These are phyloP conservation scores for Albugo candida DNA, from an alignment of 352 stramenopile species.

Conservation along the genomic window DNA sequence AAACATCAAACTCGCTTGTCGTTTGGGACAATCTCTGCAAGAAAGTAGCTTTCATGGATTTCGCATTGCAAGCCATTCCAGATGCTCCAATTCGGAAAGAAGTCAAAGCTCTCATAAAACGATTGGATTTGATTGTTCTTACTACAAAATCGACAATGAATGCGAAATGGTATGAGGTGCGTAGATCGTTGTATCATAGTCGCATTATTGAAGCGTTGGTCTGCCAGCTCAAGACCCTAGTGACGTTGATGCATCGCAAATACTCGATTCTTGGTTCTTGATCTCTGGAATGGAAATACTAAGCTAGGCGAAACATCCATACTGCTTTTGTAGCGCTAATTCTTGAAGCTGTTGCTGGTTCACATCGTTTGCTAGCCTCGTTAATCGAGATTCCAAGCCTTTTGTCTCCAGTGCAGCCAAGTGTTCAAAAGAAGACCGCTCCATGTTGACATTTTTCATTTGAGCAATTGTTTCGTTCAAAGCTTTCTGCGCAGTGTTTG, in stretches of 20 bases:
- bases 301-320: conserved; percentile 20
- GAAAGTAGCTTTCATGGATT: conserved; percentile 68
- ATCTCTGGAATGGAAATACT: background rate
- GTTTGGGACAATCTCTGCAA: conserved; percentile 14
- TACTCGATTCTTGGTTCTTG: conserved; percentile 31
- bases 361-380: conserved; percentile 41
- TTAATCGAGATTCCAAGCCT: conserved; percentile 41
- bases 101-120: conserved; percentile 43
- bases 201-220: background rate
- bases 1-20: conserved; percentile 10
- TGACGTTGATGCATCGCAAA: conserved; percentile 71
- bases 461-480: conserved; percentile 17
- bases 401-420: conserved; percentile 28
- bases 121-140: conserved; percentile 45
- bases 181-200: background rate
- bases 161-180: conserved; percentile 63
- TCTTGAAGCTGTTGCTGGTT: conserved; percentile 56
- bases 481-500: conserved; percentile 15
- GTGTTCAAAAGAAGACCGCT: conserved; percentile 43
- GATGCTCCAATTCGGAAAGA: conserved; percentile 52
- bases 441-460: conserved; percentile 23
- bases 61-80: conserved; percentile 56
- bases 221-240: conserved; percentile 49
- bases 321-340: conserved; percentile 64
- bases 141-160: conserved; percentile 64